Evolutionary conservation across 192 early-diverging fungal genomes (phyloP).

Genomic region (Linnemannia schmuckeri): DNA sequence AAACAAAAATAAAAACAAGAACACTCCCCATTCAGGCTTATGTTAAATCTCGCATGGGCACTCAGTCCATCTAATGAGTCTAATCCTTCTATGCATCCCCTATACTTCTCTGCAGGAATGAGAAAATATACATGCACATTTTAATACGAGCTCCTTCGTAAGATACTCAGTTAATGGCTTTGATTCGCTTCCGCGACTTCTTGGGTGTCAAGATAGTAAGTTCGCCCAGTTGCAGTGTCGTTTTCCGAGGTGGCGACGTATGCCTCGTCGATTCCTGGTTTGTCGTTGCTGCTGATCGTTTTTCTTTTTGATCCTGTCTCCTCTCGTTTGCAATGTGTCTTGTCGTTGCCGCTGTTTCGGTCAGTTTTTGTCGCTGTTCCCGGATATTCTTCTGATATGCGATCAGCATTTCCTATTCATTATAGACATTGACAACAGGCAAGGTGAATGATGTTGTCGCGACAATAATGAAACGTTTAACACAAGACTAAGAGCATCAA

Average conservation of each 20-base stretch:
- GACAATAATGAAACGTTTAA: neutral
- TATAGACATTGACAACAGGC: neutral
- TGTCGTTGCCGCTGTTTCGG: neutral
- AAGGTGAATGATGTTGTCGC: no score
- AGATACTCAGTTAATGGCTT: neutral
- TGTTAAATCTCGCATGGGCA: neutral
- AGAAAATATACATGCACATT: neutral
- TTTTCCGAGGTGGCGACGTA: neutral
- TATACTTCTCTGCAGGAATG: neutral
- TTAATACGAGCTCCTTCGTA: neutral
- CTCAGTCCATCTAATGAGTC: neutral
- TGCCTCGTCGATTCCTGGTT: neutral
- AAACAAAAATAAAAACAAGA: no score
- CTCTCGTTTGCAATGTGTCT: neutral
- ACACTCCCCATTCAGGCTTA: neutral
- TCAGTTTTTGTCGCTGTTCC: neutral
- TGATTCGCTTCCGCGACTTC: neutral
- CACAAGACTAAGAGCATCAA: neutral
- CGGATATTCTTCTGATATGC: neutral
- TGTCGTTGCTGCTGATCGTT: neutral
- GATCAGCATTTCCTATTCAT: neutral
- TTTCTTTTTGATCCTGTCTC: neutral
- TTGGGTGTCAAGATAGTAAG: slow-evolving; percentile 1
- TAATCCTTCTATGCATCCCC: neutral
- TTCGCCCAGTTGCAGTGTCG: neutral